A percentile compares a stretch with the other conserved stretches of the same genome.
phyloP scores from a whole-genome alignment of 495 filamentous ascomycete genomes.

The Filosporella fistucella region DNA sequence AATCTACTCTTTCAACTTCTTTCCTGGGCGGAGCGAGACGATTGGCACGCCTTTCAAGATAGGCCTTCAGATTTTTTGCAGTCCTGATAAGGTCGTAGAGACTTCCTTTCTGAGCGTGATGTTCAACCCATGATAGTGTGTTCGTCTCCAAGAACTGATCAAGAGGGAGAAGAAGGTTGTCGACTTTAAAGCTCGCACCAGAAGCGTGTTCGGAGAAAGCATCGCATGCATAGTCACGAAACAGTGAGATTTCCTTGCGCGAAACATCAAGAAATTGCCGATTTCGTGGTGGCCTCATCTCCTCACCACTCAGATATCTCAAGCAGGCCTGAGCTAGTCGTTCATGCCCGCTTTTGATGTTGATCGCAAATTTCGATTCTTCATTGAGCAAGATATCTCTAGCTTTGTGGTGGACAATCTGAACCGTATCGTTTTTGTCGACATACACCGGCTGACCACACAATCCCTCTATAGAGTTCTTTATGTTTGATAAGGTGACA shows the following conservation, averaged over 20 bases:
- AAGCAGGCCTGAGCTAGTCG: slow-evolving; percentile 27
- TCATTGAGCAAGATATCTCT: slow-evolving; percentile 10
- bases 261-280: too few relatives aligned
- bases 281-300: slow-evolving; percentile 24
- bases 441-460: slow-evolving; percentile 38
- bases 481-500: slow-evolving; percentile 3
- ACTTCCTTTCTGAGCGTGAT: not conserved
- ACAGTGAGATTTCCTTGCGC: too few relatives aligned
- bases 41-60: slow-evolving; percentile 3
- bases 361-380: slow-evolving; percentile 27
- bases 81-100: not conserved
- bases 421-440: slow-evolving; percentile 27
- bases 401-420: slow-evolving; percentile 39
- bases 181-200: too few relatives aligned
- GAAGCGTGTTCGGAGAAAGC: slow-evolving; percentile 9
- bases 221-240: slow-evolving; percentile 1
- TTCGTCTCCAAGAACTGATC: slow-evolving; percentile 3
- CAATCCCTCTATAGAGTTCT: not conserved
- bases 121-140: slow-evolving; percentile 8
- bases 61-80: slow-evolving; percentile 3
- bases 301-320: slow-evolving; percentile 23
- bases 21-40: not conserved
- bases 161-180: too few relatives aligned
- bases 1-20: slow-evolving; percentile 1
- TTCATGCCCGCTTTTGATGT: slow-evolving; percentile 21